Percentiles rank a stretch among this genome's conserved stretches.
phyloP scores from a whole-genome alignment of 179 eudicot species.

The Actinidia arguta region DNA sequence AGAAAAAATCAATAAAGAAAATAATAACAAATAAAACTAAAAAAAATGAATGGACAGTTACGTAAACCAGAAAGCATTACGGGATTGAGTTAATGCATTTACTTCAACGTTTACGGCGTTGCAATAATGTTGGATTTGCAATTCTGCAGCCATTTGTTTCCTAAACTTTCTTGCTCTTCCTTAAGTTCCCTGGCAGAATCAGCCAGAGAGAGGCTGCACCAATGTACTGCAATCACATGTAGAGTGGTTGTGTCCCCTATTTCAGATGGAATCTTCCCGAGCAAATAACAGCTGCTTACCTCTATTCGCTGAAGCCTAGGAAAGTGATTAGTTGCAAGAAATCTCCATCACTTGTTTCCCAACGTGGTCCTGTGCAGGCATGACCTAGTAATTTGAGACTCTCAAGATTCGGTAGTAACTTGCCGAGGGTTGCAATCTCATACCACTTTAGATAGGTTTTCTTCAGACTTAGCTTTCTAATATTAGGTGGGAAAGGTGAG shows the following conservation, averaged over 20 bases:
- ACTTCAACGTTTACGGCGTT: background rate
- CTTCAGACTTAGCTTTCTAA: conserved; percentile 25
- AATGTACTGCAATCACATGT: background rate
- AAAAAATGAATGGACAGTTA: background rate
- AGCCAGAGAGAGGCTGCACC: background rate
- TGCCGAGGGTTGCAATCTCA: conserved; percentile 23
- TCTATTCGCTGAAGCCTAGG: background rate
- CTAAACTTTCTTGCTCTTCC: background rate
- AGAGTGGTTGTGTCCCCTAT: background rate
- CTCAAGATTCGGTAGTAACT: conserved; percentile 19
- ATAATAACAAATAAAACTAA: background rate
- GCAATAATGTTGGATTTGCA: background rate
- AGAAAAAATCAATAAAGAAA: background rate
- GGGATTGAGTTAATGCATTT: background rate
- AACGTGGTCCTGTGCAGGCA: background rate
- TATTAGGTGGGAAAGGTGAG: conserved; percentile 22
- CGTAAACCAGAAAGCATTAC: background rate
- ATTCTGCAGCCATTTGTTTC: background rate
- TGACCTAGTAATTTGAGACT: background rate
- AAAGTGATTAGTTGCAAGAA: conserved; percentile 5
- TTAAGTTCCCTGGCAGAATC: background rate
- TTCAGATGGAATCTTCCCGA: background rate
- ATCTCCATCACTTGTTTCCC: conserved; percentile 1
- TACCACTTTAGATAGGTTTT: conserved; percentile 22
- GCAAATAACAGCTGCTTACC: background rate